Base-by-base conservation (phyloP, 148 eudicot genomes). In the Vaccinium darrowii region DNA sequence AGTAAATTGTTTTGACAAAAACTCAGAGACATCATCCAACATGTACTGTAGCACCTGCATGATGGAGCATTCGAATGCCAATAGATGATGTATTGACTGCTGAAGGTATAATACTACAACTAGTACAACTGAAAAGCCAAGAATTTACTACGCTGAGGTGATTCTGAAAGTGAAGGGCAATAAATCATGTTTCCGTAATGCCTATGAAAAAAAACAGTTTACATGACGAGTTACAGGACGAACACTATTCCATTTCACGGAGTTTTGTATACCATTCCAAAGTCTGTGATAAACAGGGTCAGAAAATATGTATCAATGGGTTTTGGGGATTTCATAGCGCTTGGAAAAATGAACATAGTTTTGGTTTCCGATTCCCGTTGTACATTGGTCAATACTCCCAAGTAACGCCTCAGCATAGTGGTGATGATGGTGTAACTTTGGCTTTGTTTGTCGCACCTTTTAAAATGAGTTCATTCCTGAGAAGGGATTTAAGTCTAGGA, bases 11-110 rank as follows among this genome's bases (percentile, higher is more conserved):
- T 93, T 87, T n/a, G 92, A 92, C 83, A 94, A 79, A 88, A 91
- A 94, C 69, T 89, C 93, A 81, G 93, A 90, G 79, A 94, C 97
- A 87, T 96, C 98, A 89, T 96, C 98, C 81, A 96, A 80, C 82
- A 96, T 89, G 87, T 88, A 94, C 80, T 94, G 92, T 78, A 96
- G 94, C 80, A 93, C 98, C 99, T 96, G 92, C 86, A 87, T 65
- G 57, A 83, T 27, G 51, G 71, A 75, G 25, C 85, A 88, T 75
- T 56, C 2, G 9, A 47, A 23, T 74, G 49, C 19, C 73, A 75
- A 54, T 23, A 83, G 14, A 19, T 67, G 80, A 81, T 36, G 7
- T 23, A 71, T 69, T 33, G 53, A 72, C 8, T 60, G 36, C 54
- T 10, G 15, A 57, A 74, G 51, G 67, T 30, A 43, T 83, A 75